Conservation (phyloP, 2,329 filamentous ascomycete genomes). For the Diaporthe humulicola region DNA sequence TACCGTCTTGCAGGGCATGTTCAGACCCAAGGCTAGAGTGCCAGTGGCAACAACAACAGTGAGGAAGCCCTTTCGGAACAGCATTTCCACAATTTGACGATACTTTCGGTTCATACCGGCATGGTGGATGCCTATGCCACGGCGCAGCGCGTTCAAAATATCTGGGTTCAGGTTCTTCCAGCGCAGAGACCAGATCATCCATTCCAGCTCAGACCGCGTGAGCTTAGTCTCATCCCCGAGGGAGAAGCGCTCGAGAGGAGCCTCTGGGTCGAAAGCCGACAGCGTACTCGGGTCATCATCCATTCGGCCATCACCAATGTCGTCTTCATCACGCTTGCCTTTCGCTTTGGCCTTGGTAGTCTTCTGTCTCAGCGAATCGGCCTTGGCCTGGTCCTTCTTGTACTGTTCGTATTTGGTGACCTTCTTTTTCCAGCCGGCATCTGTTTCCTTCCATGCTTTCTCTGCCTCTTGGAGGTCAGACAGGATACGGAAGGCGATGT, state of each 20-base stretch:
- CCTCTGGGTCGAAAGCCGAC: slow-evolving; percentile 77
- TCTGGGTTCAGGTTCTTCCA: slow-evolving; percentile 62
- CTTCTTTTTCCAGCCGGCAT: slow-evolving; percentile 71
- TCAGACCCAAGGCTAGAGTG: slow-evolving; percentile 82
- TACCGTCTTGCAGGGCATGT: slow-evolving; percentile 87
- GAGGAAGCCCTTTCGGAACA: slow-evolving; percentile 80
- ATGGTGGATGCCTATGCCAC: slow-evolving; percentile 84
- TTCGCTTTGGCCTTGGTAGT: slow-evolving; percentile 47
- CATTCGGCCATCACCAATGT: slow-evolving; percentile 57
- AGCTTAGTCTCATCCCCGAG: slow-evolving; percentile 75
- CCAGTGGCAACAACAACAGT: slow-evolving; percentile 81
- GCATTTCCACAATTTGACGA: slow-evolving; percentile 78
- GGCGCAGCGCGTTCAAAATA: slow-evolving; percentile 71
- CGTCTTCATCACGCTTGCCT: slow-evolving; percentile 55
- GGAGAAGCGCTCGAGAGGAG: slow-evolving; percentile 72
- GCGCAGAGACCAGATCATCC: slow-evolving; percentile 65
- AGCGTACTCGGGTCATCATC: slow-evolving; percentile 70
- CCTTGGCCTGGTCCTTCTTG: slow-evolving; percentile 58
- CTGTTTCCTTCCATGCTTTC: slow-evolving; percentile 66
- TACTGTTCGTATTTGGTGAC: slow-evolving; percentile 70
- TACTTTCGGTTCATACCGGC: slow-evolving; percentile 85
- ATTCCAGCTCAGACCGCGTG: slow-evolving; percentile 69
- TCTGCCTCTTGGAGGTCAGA: slow-evolving; percentile 68
- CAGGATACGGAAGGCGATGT: slow-evolving; percentile 65
- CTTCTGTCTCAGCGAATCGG: slow-evolving; percentile 32